Conservation (phyloP, 176 grass and related monocot species). For the Phyllostachys edulis region DNA sequence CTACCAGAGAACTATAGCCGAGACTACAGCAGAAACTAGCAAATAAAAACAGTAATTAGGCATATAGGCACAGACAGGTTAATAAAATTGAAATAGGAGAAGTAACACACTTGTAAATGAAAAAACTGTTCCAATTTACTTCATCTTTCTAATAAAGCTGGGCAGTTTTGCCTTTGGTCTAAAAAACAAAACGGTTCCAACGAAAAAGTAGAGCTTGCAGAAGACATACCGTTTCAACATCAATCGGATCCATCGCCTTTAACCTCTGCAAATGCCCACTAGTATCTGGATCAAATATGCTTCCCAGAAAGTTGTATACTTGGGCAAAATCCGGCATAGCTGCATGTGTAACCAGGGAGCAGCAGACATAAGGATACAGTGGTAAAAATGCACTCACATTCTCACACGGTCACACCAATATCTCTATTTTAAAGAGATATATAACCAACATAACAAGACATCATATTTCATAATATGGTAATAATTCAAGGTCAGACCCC, state of each 20-base stretch:
- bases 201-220: neutral
- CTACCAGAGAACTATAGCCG: neutral
- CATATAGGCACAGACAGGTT: neutral
- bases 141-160: no score
- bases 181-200: neutral
- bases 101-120: neutral
- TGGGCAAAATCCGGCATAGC: constrained; percentile 91
- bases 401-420: neutral
- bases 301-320: constrained; percentile 91
- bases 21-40: neutral
- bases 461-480: neutral
- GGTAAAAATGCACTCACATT: neutral
- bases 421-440: neutral
- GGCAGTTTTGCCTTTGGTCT: no score
- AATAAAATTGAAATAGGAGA: neutral
- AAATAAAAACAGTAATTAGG: neutral
- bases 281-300: constrained; percentile 85
- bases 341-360: constrained; percentile 30
- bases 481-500: neutral
- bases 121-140: neutral
- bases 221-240: constrained; percentile 75
- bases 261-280: constrained; percentile 83
- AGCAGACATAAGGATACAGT: constrained; percentile 29
- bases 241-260: constrained; percentile 89
- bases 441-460: neutral